Evolutionary conservation across 257 asterid species (phyloP), one percentile per base, ranked within the genome.

Genomic region (Coffea canephora): DNA sequence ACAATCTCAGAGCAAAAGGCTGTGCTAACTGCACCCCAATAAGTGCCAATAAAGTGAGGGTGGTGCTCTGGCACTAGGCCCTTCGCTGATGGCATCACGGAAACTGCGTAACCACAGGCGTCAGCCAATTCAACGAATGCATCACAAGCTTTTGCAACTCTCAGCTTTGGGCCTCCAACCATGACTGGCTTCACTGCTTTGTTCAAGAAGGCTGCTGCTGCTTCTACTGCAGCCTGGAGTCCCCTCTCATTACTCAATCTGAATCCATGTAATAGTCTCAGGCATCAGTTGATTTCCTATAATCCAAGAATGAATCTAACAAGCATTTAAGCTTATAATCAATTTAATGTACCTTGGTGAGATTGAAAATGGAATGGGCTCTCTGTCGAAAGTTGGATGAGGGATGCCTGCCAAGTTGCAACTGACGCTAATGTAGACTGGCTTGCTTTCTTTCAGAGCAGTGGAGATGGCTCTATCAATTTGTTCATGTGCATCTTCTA

Each of bases 401-500:
- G 97, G 93, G 80, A 89, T 89, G 74, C 81, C 92, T 39, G 96
- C 85, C 84, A 92, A 82, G 81, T 91, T 92, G 77, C 94, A 90
- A 86, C 90, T 76, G 25, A 92, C 71, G 85, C 94, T 90, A 45
- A 92, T 88, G 82, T 92, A 92, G 9, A 91, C 97, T 4, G 97
- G 94, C 85, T 92, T 92, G 69, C 96, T 92, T 85, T 92, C 97
- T 83, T 91, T 92, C 75, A 91, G 75, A 62, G 94, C 92, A 46
- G 94, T 92, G 3, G 96, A 88, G 52, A 92, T 81, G 50, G 94
- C 93, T 27, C 92, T 87, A 48, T 92, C 97, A 41, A 92, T 89
- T 84, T 82, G 71, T 72, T 92, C 96, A 64, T 92, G 96, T 18
- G 96, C 96, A 82, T 91, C 97, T 71, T 91, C 97, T 84, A 92